Evolutionary conservation across 1,284 basidiomycete genomes (phyloP).

Genomic region (Apiotrichum laibachii): DNA sequence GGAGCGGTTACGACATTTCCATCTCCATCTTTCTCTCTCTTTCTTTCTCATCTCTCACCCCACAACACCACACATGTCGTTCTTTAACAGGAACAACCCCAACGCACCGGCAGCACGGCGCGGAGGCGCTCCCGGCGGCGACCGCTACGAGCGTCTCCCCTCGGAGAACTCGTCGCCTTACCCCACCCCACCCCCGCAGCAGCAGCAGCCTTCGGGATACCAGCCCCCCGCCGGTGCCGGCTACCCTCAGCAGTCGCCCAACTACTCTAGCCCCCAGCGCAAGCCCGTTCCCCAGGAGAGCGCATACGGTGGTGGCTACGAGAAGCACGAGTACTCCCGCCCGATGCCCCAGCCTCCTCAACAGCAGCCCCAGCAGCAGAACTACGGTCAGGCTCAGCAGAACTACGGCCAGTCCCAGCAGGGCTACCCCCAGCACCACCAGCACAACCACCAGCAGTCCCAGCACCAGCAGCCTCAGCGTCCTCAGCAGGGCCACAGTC

Average conservation of each 20-base stretch:
- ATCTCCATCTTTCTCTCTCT: slow-evolving; percentile 15
- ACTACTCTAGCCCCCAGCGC: slow-evolving; percentile 3
- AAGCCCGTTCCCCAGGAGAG: slow-evolving; percentile 3
- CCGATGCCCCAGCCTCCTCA: not conserved
- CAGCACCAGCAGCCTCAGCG: slow-evolving; percentile 6
- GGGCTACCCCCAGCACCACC: no score
- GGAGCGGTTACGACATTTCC: not conserved
- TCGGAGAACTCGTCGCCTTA: slow-evolving; percentile 10
- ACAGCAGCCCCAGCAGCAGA: not conserved
- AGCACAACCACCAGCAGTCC: no score
- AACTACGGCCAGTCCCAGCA: slow-evolving; percentile 5
- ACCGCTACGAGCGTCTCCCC: slow-evolving; percentile 44
- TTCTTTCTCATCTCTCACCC: slow-evolving; percentile 44
- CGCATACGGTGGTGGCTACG: slow-evolving; percentile 3
- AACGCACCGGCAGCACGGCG: slow-evolving; percentile 39
- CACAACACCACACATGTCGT: slow-evolving; percentile 37
- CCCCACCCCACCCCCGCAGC: slow-evolving; percentile 19
- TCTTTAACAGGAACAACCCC: slow-evolving; percentile 49
- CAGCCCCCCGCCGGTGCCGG: not conserved
- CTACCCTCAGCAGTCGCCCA: slow-evolving; percentile 9
- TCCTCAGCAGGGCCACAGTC: slow-evolving; percentile 1
- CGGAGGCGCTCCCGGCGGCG: slow-evolving; percentile 14
- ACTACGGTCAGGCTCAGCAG: slow-evolving; percentile 8
- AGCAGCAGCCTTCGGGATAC: slow-evolving; percentile 9
- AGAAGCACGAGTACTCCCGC: slow-evolving; percentile 20